Evolutionary conservation across 2,329 filamentous ascomycete genomes (phyloP).

Genomic region (Ophiostoma angusticollis): DNA sequence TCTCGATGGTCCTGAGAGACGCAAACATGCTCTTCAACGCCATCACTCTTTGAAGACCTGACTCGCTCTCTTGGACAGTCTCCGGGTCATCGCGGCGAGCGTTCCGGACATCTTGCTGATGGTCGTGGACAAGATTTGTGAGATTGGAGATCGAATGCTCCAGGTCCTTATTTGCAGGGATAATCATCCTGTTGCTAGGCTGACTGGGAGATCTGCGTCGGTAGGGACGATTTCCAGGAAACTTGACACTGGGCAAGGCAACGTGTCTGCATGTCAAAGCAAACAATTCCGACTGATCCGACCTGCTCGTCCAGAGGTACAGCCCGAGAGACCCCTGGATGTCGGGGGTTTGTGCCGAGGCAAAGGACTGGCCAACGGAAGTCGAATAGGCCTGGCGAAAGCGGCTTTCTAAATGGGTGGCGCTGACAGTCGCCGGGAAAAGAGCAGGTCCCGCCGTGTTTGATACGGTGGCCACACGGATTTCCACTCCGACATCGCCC

Average conservation of each 20-base stretch:
- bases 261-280: conserved; percentile 3
- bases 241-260: neutral
- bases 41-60: too few relatives aligned
- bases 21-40: too few relatives aligned
- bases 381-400: neutral
- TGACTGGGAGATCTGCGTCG: too few relatives aligned
- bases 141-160: too few relatives aligned
- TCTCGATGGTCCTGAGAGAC: conserved; percentile 1
- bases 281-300: neutral
- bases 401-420: too few relatives aligned
- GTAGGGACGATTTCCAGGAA: neutral
- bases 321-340: neutral
- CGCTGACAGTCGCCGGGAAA: too few relatives aligned
- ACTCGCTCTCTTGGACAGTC: too few relatives aligned
- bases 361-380: conserved; percentile 1
- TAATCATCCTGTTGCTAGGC: too few relatives aligned
- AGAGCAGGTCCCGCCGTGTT: neutral
- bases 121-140: too few relatives aligned
- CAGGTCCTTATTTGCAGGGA: neutral
- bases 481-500: conserved; percentile 1
- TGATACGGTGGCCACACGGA: conserved; percentile 1
- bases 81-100: too few relatives aligned
- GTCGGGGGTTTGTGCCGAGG: neutral
- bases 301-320: conserved; percentile 1
- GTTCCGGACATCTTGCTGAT: too few relatives aligned